These are phyloP conservation scores for Petasospora rhodanensis DNA, from an alignment of 1,139 yeast species.

Conservation along the genomic window DNA sequence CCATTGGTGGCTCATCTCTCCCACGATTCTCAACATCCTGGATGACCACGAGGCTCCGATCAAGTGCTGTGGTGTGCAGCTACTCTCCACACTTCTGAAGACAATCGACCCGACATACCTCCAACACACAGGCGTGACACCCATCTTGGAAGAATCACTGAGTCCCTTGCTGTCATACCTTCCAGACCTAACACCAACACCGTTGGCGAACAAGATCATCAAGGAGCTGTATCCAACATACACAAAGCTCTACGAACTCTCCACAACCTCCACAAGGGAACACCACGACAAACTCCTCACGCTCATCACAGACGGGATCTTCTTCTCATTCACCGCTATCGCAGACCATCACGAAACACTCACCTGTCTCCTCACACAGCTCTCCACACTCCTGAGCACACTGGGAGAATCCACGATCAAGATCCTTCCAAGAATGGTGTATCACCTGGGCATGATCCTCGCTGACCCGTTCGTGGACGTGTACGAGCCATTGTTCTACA, in stretches of 20 bases:
- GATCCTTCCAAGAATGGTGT: slow-evolving; percentile 20
- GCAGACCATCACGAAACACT: slow-evolving; percentile 19
- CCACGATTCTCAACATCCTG: slow-evolving; percentile 44
- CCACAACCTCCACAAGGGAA: not conserved
- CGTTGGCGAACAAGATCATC: slow-evolving; percentile 20
- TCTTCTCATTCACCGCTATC: slow-evolving; percentile 15
- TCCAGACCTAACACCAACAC: slow-evolving; percentile 41
- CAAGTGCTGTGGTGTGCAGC: slow-evolving; percentile 40
- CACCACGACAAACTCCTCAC: slow-evolving; percentile 7
- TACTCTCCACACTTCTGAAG: slow-evolving; percentile 29
- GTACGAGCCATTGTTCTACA: slow-evolving; percentile 10
- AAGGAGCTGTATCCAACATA: slow-evolving; percentile 20
- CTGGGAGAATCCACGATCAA: slow-evolving; percentile 15
- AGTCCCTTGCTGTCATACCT: slow-evolving; percentile 39
- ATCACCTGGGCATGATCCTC: slow-evolving; percentile 21
- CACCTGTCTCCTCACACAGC: slow-evolving; percentile 11
- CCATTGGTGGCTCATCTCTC: slow-evolving; percentile 43
- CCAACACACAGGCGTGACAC: slow-evolving; percentile 37
- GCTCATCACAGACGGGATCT: slow-evolving; percentile 19
- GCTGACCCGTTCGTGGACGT: slow-evolving; percentile 21
- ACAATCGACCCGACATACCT: slow-evolving; percentile 26
- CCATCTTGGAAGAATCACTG: slow-evolving; percentile 39
- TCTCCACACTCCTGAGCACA: slow-evolving; percentile 6
- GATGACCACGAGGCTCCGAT: slow-evolving; percentile 46
- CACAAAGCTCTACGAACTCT: slow-evolving; percentile 15